Conservation (phyloP, 495 filamentous ascomycete genomes). For the Aspergillus egyptiacus region DNA sequence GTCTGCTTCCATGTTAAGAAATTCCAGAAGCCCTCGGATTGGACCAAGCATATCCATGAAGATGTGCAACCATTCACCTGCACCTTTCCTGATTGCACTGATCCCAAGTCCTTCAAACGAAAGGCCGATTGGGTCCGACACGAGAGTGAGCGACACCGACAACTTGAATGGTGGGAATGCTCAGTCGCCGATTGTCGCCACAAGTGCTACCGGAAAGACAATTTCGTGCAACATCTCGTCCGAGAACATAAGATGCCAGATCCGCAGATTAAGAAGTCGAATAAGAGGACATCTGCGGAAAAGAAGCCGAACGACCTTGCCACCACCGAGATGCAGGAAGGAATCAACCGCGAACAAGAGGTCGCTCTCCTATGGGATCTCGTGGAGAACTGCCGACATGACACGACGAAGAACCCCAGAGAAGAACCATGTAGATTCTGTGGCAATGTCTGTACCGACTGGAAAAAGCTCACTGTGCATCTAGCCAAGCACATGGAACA, state of each 20-base stretch:
- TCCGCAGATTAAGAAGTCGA: conserved; percentile 52
- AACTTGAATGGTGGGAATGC: conserved; percentile 91
- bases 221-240: conserved; percentile 91
- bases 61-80: conserved; percentile 95
- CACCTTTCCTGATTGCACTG: conserved; percentile 77
- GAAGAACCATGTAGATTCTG: conserved; percentile 93
- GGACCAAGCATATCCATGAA: conserved; percentile 97
- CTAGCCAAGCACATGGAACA: conserved; percentile 96
- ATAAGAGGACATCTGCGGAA: conserved; percentile 26
- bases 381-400: conserved; percentile 73
- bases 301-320: conserved; percentile 28
- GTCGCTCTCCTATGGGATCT: conserved; percentile 60
- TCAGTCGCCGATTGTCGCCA: conserved; percentile 75
- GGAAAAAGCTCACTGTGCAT: conserved; percentile 94
- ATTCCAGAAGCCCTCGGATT: conserved; percentile 92
- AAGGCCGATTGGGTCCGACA: conserved; percentile 98
- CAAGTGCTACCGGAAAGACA: conserved; percentile 85
- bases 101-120: conserved; percentile 92
- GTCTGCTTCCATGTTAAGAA: conserved; percentile 87
- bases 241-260: conserved; percentile 88
- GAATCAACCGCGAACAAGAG: conserved; percentile 50
- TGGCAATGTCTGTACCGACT: conserved; percentile 70
- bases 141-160: conserved; percentile 88
- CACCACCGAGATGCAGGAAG: conserved; percentile 39
- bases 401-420: conserved; percentile 57